A percentile compares a stretch with the other conserved stretches of the same genome.
These are phyloP conservation scores for Zasmidium citrigriseum DNA, from an alignment of 2,329 filamentous ascomycete species.

Conservation along the genomic window DNA sequence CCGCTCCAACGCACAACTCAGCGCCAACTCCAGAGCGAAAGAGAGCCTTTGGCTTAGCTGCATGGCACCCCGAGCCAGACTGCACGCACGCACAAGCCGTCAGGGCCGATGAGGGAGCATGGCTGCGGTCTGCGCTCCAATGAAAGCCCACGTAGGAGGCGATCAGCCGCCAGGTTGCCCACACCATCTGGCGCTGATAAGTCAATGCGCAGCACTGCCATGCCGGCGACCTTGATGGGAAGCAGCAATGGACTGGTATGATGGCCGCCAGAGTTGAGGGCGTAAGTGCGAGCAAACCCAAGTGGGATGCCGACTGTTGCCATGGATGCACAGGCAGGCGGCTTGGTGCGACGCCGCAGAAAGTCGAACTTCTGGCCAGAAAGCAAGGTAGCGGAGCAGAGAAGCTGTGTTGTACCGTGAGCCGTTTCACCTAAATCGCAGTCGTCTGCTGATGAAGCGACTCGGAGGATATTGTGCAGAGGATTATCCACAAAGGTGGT, in stretches of 20 bases:
- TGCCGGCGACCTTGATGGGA: slow-evolving; percentile 11
- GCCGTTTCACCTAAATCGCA: slow-evolving; percentile 4
- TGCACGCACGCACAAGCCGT: slow-evolving; percentile 3
- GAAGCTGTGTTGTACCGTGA: not conserved
- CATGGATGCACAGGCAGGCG: slow-evolving; percentile 12
- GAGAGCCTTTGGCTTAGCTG: slow-evolving; percentile 10
- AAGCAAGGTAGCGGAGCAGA: slow-evolving; percentile 1
- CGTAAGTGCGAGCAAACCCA: slow-evolving; percentile 2
- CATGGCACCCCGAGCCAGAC: slow-evolving; percentile 10
- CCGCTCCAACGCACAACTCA: slow-evolving; percentile 19
- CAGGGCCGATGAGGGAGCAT: slow-evolving; percentile 1
- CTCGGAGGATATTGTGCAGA: slow-evolving; percentile 2
- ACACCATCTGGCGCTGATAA: slow-evolving; percentile 11
- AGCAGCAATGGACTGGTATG: not conserved
- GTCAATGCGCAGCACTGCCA: not conserved
- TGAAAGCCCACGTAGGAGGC: slow-evolving; percentile 5
- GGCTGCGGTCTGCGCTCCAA: slow-evolving; percentile 14
- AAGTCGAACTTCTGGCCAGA: not conserved
- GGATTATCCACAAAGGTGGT: slow-evolving; percentile 4
- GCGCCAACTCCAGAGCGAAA: slow-evolving; percentile 15
- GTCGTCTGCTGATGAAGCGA: not conserved
- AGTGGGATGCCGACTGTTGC: slow-evolving; percentile 12
- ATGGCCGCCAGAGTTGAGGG: not conserved
- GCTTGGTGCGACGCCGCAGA: slow-evolving; percentile 4
- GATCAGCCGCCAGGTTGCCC: slow-evolving; percentile 9